These are phyloP conservation scores for Fraxinus velutina DNA, from an alignment of 305 asterid genomes.

Conservation along the genomic window DNA sequence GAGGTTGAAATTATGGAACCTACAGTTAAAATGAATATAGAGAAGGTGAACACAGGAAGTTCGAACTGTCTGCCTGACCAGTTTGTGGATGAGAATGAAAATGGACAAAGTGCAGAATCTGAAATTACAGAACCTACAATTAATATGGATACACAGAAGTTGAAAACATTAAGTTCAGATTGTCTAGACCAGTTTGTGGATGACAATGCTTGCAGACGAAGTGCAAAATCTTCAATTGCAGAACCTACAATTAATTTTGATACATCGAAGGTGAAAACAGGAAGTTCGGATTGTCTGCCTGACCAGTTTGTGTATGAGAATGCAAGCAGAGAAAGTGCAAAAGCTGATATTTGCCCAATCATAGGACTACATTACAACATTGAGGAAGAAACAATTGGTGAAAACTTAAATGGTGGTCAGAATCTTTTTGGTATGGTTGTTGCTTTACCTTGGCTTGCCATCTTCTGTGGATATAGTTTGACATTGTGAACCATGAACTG, in stretches of 20 bases:
- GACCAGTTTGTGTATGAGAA: conserved; percentile 35
- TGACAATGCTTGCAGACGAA: not conserved
- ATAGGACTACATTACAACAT: conserved; percentile 31
- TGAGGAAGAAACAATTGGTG: conserved; percentile 26
- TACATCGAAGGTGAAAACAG: conserved; percentile 25
- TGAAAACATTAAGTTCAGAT: not conserved
- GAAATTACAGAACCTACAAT: not conserved
- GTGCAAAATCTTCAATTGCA: not conserved
- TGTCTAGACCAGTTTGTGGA: not conserved
- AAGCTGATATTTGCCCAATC: conserved; percentile 26
- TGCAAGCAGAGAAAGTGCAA: conserved; percentile 24
- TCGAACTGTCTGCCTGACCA: conserved; percentile 26
- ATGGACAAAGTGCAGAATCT: conserved; percentile 20
- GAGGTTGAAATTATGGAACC: conserved; percentile 35
- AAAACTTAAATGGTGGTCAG: conserved; percentile 31
- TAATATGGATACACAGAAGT: not conserved
- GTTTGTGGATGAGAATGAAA: conserved; percentile 35
- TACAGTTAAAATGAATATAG: not conserved
- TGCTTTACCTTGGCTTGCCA: not conserved
- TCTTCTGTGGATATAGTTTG: conserved; percentile 12
- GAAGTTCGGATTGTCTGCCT: conserved; percentile 27
- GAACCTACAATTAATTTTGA: conserved; percentile 21
- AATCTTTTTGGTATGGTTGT: not conserved
- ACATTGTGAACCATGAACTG: not conserved
- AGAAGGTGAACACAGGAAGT: not conserved